A percentile compares a stretch with the other conserved stretches of the same genome.
These are phyloP conservation scores for Plasmodium vivax DNA, from an alignment of 169 alveolate genomes.

Conservation along the genomic window DNA sequence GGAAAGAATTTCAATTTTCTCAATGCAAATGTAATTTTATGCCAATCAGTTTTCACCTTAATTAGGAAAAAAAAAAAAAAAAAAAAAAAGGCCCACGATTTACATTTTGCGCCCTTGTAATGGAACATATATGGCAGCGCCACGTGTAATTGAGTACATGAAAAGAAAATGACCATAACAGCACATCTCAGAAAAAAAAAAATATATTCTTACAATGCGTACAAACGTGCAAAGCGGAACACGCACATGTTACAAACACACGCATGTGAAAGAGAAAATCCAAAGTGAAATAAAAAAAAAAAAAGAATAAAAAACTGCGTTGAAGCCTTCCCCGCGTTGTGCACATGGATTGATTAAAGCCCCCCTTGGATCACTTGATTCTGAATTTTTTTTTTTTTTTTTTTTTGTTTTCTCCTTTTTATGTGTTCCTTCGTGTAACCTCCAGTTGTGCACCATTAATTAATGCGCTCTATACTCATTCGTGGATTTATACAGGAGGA, in stretches of 20 bases:
- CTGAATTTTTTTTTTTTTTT: not conserved
- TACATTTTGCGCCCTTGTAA: not conserved
- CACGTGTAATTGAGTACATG: not conserved
- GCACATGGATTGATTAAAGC: not conserved
- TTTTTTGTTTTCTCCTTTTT: not conserved
- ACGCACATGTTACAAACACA: not conserved
- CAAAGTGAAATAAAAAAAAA: not conserved
- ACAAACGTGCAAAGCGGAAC: not conserved
- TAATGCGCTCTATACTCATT: not conserved
- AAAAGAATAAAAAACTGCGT: not conserved
- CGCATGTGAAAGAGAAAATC: not conserved
- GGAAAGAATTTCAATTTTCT: not conserved
- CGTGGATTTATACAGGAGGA: not conserved
- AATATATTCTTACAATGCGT: not conserved
- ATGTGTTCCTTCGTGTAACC: not conserved
- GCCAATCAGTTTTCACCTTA: not conserved
- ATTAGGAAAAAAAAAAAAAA: not conserved
- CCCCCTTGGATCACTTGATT: not conserved
- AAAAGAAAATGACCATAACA: not conserved
- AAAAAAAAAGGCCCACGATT: not conserved
- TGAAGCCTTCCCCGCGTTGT: not conserved
- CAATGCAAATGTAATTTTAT: not conserved
- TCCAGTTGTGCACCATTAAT: not conserved
- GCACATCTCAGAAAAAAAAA: not conserved
- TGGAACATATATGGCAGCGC: not conserved